Evolutionary conservation across 2,329 filamentous ascomycete species (phyloP).

Genomic region (Dothistroma septosporum): DNA sequence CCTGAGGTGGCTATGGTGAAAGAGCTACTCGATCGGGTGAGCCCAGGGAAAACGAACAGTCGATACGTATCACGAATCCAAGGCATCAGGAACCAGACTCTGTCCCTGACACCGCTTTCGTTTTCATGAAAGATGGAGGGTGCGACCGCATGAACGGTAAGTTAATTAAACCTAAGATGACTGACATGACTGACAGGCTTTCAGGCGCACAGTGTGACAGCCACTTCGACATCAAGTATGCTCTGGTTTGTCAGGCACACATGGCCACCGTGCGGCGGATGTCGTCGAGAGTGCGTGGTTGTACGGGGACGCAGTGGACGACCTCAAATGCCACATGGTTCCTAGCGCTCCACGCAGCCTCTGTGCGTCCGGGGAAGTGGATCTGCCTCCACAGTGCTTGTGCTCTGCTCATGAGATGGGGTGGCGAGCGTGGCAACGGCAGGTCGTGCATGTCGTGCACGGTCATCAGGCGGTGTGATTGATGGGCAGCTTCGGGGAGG

Average conservation of each 20-base stretch:
- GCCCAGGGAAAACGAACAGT: too few relatives aligned
- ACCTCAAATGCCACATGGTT: not conserved
- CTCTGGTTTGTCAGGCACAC: conserved; percentile 12
- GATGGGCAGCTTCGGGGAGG: not conserved
- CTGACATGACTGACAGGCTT: not conserved
- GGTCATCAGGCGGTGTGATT: not conserved
- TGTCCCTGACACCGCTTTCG: too few relatives aligned
- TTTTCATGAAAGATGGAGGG: too few relatives aligned
- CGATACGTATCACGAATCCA: too few relatives aligned
- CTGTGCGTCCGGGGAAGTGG: conserved; percentile 9
- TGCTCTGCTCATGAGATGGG: not conserved
- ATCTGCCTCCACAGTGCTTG: conserved; percentile 3
- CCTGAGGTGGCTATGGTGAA: too few relatives aligned
- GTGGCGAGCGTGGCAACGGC: not conserved
- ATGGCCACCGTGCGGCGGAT: conserved; percentile 9
- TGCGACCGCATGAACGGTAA: too few relatives aligned
- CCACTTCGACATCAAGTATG: conserved; percentile 9
- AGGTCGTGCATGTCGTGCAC: not conserved
- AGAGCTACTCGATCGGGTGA: too few relatives aligned
- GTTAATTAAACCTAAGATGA: too few relatives aligned
- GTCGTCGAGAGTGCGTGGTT: not conserved
- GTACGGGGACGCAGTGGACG: not conserved
- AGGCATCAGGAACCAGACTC: too few relatives aligned
- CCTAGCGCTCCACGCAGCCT: not conserved
- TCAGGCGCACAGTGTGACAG: conserved; percentile 10